These are phyloP conservation scores for Amanita phalloides DNA, from an alignment of 768 basidiomycete genomes.

Conservation along the genomic window DNA sequence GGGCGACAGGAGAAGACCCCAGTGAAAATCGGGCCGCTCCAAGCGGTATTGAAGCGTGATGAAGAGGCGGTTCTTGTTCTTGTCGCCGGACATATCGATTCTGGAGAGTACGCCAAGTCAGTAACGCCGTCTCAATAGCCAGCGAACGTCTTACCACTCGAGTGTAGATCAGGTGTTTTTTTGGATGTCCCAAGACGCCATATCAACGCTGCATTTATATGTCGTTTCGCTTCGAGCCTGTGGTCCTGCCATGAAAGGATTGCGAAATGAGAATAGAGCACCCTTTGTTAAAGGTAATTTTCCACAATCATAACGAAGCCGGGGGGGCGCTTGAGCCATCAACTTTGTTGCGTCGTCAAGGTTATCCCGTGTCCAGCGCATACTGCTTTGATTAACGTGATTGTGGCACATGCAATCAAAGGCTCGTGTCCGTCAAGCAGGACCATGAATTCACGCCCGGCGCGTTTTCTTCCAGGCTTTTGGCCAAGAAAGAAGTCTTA, in stretches of 20 bases:
- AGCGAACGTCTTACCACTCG: neutral
- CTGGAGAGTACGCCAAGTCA: neutral
- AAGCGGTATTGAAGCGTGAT: constrained; percentile 6
- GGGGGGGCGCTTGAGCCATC: neutral
- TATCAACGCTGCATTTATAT: too few species aligned
- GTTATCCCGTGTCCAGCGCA: too few species aligned
- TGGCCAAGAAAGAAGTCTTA: too few species aligned
- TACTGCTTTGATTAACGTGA: too few species aligned
- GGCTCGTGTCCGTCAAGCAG: too few species aligned
- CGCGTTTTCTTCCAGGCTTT: too few species aligned
- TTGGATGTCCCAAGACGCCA: too few species aligned
- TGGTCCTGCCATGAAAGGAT: too few species aligned
- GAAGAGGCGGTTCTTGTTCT: constrained; percentile 7
- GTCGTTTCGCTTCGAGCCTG: too few species aligned
- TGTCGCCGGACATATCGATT: neutral
- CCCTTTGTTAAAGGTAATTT: neutral
- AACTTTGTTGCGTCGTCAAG: neutral
- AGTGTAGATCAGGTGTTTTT: neutral
- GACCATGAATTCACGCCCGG: too few species aligned
- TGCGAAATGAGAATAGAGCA: neutral
- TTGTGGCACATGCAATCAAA: too few species aligned
- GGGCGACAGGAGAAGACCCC: constrained; percentile 5
- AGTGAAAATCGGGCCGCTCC: constrained; percentile 4
- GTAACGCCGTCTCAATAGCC: neutral
- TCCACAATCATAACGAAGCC: neutral